Evolutionary conservation across 352 stramenopile genomes (phyloP).

Genomic region (Globisporangium sylvaticum): DNA sequence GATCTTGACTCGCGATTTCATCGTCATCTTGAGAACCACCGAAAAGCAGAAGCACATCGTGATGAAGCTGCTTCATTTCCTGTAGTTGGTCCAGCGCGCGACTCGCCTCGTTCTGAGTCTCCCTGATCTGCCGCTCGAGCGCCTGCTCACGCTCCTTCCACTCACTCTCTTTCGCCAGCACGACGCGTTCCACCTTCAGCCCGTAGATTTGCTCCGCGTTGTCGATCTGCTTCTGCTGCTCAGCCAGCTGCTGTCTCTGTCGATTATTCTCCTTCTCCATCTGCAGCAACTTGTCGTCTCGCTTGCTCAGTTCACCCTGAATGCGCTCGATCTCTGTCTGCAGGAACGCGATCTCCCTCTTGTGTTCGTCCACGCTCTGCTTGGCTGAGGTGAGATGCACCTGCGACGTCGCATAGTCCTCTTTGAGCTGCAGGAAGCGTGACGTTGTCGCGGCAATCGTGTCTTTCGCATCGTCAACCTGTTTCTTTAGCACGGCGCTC

Average conservation of each 20-base stretch:
- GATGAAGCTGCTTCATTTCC: constrained; percentile 27
- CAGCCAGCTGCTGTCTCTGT: constrained; percentile 17
- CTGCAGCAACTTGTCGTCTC: constrained; percentile 27
- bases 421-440: constrained; percentile 58
- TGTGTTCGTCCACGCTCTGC: constrained; percentile 30
- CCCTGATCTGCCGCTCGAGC: constrained; percentile 23
- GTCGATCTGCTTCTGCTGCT: constrained; percentile 19
- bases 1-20: constrained; percentile 13
- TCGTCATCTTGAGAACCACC: not conserved
- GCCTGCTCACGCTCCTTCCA: constrained; percentile 29
- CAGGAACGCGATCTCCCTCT: constrained; percentile 30
- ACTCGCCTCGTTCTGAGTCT: constrained; percentile 19
- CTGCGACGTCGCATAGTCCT: constrained; percentile 49
- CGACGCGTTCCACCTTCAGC: constrained; percentile 19
- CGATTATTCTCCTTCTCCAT: constrained; percentile 19
- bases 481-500: constrained; percentile 28
- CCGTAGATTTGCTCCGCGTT: constrained; percentile 19
- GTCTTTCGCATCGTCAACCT: constrained; percentile 36
- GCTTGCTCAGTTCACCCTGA: constrained; percentile 25
- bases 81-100: constrained; percentile 16
- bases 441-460: constrained; percentile 33
- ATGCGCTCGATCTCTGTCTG: constrained; percentile 41
- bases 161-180: constrained; percentile 23
- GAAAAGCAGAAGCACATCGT: constrained; percentile 38
- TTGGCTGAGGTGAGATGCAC: constrained; percentile 37